A percentile compares a stretch with the other conserved stretches of the same genome.
phyloP scores from a whole-genome alignment of 345 rosid genomes.

The Arabidopsis arenosa region DNA sequence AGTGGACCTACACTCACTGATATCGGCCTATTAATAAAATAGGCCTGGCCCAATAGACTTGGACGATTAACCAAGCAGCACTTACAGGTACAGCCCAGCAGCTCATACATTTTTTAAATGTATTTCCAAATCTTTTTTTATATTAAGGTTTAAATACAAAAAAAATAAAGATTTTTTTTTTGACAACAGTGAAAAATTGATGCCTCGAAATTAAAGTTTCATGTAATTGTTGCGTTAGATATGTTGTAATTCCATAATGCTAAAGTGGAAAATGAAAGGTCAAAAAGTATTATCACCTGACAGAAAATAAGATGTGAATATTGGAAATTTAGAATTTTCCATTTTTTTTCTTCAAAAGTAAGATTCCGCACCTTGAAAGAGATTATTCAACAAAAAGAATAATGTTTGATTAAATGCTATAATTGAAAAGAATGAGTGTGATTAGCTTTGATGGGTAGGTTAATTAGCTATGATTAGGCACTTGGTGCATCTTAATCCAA shows the following conservation, averaged over 20 bases:
- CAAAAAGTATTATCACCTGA: slow-evolving; percentile 3
- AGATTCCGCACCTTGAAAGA: background rate
- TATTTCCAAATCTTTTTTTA: background rate
- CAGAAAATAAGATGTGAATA: background rate
- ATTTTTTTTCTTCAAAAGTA: slow-evolving; percentile 13
- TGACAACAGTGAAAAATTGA: background rate
- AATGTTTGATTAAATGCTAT: background rate
- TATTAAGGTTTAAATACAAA: background rate
- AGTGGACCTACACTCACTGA: background rate
- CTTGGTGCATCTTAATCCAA: slow-evolving; percentile 40
- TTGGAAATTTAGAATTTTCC: background rate
- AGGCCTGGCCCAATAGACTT: slow-evolving; percentile 2
- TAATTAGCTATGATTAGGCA: slow-evolving; percentile 18
- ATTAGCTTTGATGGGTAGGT: slow-evolving; percentile 10
- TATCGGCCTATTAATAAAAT: background rate
- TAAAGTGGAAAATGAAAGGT: slow-evolving; percentile 24
- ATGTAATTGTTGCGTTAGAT: slow-evolving; percentile 2
- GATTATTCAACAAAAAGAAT: background rate
- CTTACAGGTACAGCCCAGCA: background rate
- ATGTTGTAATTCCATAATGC: background rate
- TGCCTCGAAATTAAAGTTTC: slow-evolving; percentile 9
- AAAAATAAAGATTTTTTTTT: background rate
- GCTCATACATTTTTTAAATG: background rate
- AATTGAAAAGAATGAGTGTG: background rate
- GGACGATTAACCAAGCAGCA: background rate